Evolutionary conservation across 2,329 filamentous ascomycete genomes (phyloP), one percentile per base, ranked within the genome.

Genomic region (Fusarium nygamai): DNA sequence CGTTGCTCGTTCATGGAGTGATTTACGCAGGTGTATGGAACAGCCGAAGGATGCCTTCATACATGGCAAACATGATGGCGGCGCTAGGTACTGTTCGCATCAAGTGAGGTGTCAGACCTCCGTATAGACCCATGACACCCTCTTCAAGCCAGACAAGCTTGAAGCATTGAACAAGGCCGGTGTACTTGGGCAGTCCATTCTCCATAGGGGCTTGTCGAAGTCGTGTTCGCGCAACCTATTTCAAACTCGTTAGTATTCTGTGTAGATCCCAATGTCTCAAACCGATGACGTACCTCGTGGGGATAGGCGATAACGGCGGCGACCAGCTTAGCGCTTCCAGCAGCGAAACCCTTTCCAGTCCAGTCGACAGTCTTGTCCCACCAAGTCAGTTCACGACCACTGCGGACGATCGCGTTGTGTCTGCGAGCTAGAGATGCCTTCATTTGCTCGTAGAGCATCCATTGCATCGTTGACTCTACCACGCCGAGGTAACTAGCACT

Each of bases 31-130:
- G 80, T 13, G 83, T 83, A 66, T 85, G 78, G 67, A 87, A 85
- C 11, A 88, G 76, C 11, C 85, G 84, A 36, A 90, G 82, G 48
- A 90, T 90, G 62, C 85, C 87, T 79, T 91, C 89, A 79, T 91
- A 98, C 86, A 96, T 96, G 83, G 94, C 95, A 82, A 98, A 98
- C 93, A 97, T 98, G 82, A 98, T 97, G 76, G 94, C 95, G 13
- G 96, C 95, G 76, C 93, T 96, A 3, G 96, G 96, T 11, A 98
- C 95, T 12, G 95, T 95, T 71, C 95, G 89, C 83, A 98, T 90
- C 78, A 98, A 90, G 81, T 98, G 96, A 53, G 96, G 95, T 20
- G 95, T 97, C 79, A 98, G 87, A 24, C 95, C 95, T 64, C 96
- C 95, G 80, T 98, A 98, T 71, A 98, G 86, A 38, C 92, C 93